Conservation (phyloP, 768 basidiomycete species). For the Leccinum incarnatum region DNA sequence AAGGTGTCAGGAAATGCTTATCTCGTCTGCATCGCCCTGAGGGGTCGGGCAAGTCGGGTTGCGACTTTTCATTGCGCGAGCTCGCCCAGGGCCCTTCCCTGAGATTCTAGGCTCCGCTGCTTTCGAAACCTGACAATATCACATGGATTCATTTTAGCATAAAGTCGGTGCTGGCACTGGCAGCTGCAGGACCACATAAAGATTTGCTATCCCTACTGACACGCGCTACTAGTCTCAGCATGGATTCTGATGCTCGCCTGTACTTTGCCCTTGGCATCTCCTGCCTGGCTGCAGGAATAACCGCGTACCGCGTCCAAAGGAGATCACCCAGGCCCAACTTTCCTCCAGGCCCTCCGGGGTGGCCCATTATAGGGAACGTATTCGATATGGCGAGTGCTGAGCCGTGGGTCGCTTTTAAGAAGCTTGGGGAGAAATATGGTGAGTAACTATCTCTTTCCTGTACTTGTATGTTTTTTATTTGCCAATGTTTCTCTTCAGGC, state of each 20-base stretch:
- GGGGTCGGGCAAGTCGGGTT: too few relatives aligned
- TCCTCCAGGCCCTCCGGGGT: conserved; percentile 4
- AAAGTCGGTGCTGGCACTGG: too few relatives aligned
- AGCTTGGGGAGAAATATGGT: conserved; percentile 9
- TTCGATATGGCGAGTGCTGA: conserved; percentile 7
- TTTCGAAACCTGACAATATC: neutral
- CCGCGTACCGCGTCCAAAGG: neutral
- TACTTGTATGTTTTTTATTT: neutral
- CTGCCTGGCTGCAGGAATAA: neutral
- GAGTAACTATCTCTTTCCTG: neutral
- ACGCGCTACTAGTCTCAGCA: neutral
- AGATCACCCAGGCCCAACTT: neutral
- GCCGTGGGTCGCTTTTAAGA: neutral
- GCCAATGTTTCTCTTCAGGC: neutral
- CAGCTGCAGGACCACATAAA: neutral
- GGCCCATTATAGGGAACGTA: conserved; percentile 9
- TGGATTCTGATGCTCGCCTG: neutral
- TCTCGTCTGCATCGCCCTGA: too few relatives aligned
- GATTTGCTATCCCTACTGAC: neutral
- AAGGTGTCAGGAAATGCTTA: too few relatives aligned
- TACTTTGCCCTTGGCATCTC: neutral
- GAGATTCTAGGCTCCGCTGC: neutral
- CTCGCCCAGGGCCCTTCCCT: too few relatives aligned
- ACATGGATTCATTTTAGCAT: neutral
- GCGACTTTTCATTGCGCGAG: too few relatives aligned